Evolutionary conservation across 2,329 filamentous ascomycete genomes (phyloP).

Genomic region (Pestalotiopsis sp.): DNA sequence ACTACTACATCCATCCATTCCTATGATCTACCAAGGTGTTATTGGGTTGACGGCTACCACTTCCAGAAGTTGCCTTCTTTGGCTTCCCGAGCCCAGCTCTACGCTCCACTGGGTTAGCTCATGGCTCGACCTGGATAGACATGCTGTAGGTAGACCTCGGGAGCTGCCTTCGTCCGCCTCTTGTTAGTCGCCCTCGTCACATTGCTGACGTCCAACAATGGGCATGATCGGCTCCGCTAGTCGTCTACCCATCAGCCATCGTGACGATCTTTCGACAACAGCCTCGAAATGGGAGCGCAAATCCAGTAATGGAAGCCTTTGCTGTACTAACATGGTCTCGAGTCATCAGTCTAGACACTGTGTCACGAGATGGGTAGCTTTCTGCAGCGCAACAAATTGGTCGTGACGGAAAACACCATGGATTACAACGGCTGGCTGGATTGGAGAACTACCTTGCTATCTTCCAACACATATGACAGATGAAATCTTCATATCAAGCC

Average conservation of each 20-base stretch:
- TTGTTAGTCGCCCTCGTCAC: conserved; percentile 24
- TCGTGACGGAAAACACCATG: not conserved
- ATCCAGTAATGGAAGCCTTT: not conserved
- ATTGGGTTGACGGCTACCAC: not conserved
- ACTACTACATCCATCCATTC: not conserved
- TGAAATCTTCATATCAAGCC: not conserved
- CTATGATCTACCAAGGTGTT: not conserved
- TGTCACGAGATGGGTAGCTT: not conserved
- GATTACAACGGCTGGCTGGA: too few relatives aligned
- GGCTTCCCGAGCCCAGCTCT: conserved; percentile 21
- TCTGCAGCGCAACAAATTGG: not conserved
- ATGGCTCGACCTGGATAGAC: conserved; percentile 4
- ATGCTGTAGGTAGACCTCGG: conserved; percentile 23
- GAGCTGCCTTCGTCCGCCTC: conserved; percentile 31
- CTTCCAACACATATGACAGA: not conserved
- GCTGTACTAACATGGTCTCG: not conserved
- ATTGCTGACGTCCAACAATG: conserved; percentile 21
- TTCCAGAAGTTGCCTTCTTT: not conserved
- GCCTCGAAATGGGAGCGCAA: not conserved
- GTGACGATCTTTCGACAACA: conserved; percentile 4
- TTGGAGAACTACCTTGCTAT: not conserved
- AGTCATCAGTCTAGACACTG: not conserved
- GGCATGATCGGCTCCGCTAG: conserved; percentile 13
- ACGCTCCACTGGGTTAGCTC: conserved; percentile 16
- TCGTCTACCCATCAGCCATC: not conserved